A percentile compares a stretch with the other conserved stretches of the same genome.
phyloP scores from a whole-genome alignment of 176 grass and related monocot genomes.

The Triticum urartu region DNA sequence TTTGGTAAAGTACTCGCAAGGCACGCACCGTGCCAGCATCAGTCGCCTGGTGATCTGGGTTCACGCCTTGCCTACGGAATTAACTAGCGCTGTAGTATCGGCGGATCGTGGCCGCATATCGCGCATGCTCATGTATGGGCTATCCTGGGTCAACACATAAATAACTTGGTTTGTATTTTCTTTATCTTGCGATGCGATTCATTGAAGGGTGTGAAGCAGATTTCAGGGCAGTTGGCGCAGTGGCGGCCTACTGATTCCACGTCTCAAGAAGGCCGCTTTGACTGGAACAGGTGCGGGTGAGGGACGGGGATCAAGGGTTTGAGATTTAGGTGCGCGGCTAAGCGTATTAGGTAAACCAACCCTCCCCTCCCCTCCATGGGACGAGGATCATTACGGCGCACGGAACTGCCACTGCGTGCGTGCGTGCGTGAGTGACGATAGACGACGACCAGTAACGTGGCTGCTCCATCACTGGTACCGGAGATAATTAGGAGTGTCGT shows the following conservation, averaged over 20 bases:
- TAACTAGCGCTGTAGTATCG: not conserved
- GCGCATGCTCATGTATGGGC: not conserved
- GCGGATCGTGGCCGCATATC: not conserved
- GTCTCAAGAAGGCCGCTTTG: conserved; percentile 37
- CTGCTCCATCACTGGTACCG: not conserved
- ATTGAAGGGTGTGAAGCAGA: not conserved
- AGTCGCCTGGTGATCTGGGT: not conserved
- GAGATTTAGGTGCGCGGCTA: conserved; percentile 42
- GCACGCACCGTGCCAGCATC: not conserved
- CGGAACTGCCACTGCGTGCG: not conserved
- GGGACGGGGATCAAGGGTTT: not conserved
- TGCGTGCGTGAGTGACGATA: not conserved
- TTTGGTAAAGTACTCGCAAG: not conserved
- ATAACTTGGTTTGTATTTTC: not conserved
- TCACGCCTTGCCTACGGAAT: not conserved
- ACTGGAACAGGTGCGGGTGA: conserved; percentile 21
- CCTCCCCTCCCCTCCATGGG: not conserved
- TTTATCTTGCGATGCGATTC: not conserved
- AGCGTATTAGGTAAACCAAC: conserved; percentile 62
- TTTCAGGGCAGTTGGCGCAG: conserved; percentile 29
- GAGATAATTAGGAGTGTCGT: not conserved
- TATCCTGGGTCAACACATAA: not conserved
- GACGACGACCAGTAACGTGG: not conserved
- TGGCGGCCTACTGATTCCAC: conserved; percentile 48
- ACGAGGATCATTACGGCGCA: conserved; percentile 6